phyloP scores from a whole-genome alignment of 2,329 filamentous ascomycete species.

The Ophiocordyceps camponoti-saundersi region DNA sequence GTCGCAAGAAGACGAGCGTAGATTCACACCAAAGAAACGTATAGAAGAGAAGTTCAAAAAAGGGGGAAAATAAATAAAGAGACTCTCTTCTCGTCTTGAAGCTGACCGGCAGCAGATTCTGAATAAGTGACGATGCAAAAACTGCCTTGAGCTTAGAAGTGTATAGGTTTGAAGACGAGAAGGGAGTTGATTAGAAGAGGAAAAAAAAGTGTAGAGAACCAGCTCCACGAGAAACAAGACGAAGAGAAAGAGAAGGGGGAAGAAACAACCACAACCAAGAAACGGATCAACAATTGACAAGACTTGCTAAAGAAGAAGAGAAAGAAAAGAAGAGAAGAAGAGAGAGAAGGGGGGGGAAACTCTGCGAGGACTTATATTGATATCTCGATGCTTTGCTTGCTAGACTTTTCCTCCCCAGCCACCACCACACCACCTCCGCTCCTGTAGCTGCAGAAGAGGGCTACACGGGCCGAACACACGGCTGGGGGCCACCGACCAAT shows the following conservation, averaged over 20 bases:
- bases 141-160: neutral
- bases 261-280: constrained; percentile 22
- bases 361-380: neutral
- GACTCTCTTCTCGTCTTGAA: constrained; percentile 5
- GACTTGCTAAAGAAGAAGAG: constrained; percentile 48
- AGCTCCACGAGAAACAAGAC: constrained; percentile 25
- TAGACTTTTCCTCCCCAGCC: no score
- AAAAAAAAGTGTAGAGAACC: constrained; percentile 27
- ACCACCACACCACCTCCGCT: neutral
- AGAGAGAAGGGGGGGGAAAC: constrained; percentile 1
- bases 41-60: constrained; percentile 12
- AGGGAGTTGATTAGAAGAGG: constrained; percentile 14
- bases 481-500: neutral
- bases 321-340: constrained; percentile 19
- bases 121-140: constrained; percentile 4
- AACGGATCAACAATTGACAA: constrained; percentile 33
- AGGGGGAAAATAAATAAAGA: constrained; percentile 4
- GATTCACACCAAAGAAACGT: neutral
- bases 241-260: constrained; percentile 13
- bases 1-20: neutral
- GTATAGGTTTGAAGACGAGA: neutral
- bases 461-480: neutral
- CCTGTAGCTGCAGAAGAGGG: neutral
- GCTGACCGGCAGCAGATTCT: constrained; percentile 3
- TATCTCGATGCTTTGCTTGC: neutral